A percentile compares a stretch with the other conserved stretches of the same genome.
Conservation (phyloP, 495 filamentous ascomycete species). For the Xylaria longipes region DNA sequence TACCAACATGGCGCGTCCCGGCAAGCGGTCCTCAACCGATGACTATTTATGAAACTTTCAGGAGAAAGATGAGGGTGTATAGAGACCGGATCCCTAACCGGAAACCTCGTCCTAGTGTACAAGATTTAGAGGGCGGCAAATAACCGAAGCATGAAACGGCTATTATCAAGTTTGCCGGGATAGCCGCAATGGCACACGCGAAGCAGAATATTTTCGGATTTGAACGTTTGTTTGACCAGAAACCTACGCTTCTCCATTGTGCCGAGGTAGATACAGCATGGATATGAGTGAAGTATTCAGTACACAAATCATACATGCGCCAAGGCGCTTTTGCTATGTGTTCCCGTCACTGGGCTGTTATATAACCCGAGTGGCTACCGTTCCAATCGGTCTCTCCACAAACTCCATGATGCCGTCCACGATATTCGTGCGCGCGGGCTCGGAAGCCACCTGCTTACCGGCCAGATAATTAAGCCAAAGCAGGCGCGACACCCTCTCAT, state of each 20-base stretch:
- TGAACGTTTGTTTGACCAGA: neutral
- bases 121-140: too few relatives aligned
- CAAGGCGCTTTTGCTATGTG: neutral
- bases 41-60: too few relatives aligned
- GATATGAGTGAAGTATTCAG: conserved; percentile 9
- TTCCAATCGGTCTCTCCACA: conserved; percentile 88
- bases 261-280: neutral
- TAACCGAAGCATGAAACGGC: too few relatives aligned
- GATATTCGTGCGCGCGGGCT: conserved; percentile 77
- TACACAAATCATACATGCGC: conserved; percentile 3
- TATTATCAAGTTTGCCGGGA: too few relatives aligned
- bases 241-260: neutral
- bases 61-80: too few relatives aligned
- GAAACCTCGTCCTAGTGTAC: too few relatives aligned
- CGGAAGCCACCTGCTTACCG: conserved; percentile 85
- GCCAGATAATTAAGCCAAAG: conserved; percentile 92
- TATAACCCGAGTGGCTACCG: conserved; percentile 75
- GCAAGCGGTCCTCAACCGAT: too few relatives aligned
- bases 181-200: too few relatives aligned
- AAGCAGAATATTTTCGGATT: too few relatives aligned
- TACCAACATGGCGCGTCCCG: too few relatives aligned
- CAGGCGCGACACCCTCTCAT: conserved; percentile 79
- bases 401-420: conserved; percentile 87
- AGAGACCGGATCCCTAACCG: too few relatives aligned
- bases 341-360: conserved; percentile 28